Conservation (phyloP, 192 early-diverging fungal genomes). For the Gonapodya prolifera region DNA sequence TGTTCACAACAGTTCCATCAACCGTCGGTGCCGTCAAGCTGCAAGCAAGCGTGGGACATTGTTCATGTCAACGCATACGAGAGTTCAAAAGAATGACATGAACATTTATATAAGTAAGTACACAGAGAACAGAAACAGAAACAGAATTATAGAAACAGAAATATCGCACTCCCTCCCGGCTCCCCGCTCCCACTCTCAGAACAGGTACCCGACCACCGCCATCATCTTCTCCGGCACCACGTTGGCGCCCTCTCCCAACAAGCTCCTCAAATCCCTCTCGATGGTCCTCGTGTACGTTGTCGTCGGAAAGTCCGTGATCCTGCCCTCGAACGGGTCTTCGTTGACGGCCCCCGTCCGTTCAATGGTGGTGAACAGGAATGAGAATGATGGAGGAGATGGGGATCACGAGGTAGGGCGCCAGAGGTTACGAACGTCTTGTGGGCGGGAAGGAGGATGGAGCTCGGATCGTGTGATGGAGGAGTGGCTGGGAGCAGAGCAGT, state of each 20-base stretch:
- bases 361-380: neutral
- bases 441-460: neutral
- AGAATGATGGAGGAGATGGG: neutral
- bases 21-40: too few relatives aligned
- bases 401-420: slow-evolving; percentile 1
- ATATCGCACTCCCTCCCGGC: too few relatives aligned
- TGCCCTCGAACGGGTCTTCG: slow-evolving; percentile 2
- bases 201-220: neutral
- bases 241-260: neutral
- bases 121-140: too few relatives aligned
- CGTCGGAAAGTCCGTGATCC: neutral
- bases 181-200: too few relatives aligned
- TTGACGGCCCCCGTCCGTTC: slow-evolving; percentile 3
- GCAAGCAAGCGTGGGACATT: too few relatives aligned
- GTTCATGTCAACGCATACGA: too few relatives aligned
- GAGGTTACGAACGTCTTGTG: neutral
- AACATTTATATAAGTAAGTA: too few relatives aligned
- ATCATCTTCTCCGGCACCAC: neutral
- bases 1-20: too few relatives aligned
- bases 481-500: neutral
- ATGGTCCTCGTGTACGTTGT: neutral
- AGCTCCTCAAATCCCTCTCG: neutral
- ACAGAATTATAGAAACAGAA: too few relatives aligned
- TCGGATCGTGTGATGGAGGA: neutral
- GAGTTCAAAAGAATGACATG: too few relatives aligned